Evolutionary conservation across 2,329 filamentous ascomycete species (phyloP), one percentile per base, ranked within the genome.

Genomic region (Pseudocercospora pini-densiflorae): DNA sequence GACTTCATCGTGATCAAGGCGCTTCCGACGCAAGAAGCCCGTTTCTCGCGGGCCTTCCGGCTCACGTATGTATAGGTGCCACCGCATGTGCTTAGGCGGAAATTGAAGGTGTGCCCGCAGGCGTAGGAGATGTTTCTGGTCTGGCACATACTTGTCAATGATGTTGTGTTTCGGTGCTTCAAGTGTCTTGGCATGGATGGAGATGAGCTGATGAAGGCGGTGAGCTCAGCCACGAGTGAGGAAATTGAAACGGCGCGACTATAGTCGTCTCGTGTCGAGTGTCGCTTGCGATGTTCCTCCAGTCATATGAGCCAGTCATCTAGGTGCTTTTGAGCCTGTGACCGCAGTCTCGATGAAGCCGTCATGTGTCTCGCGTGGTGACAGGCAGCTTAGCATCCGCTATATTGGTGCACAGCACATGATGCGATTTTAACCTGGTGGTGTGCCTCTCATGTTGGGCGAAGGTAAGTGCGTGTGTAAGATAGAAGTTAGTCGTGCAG

Each of bases 61-160:
- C 61, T 62, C 23, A 40, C 49, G 47, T 51, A 40, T 19, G 72
- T 73, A 40, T 74, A 77, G 2, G 72, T 77, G 12, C 77, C 79
- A 10, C 70, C 61, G 66, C 80, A 81, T 21, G 70, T 71, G 2
- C 77, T 80, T 9, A 73, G 71, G 19, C 73, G 71, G 31, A 76
- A 68, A 21, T 63, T 61, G 61, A 74, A 49, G 8, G 65, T 65
- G 67, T 81, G 79, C 0, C 70, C 66, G 70, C 80, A 81, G 8
- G 65, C 62, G 62, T 78, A 80, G 5, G 51, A 64, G 53, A 77
- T 75, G 9, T 67, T 70, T 12, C 76, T 67, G 27, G 76, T 71
- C 51, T 79, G 80, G 74, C 80, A 81, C 80, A 81, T 81, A 16
- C 27, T 70, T 55, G 31, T 54, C 31, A 31, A 40, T 59, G 9